These are phyloP conservation scores for Kentomonas sorsogonicus DNA, from an alignment of 208 protist species.

Conservation along the genomic window DNA sequence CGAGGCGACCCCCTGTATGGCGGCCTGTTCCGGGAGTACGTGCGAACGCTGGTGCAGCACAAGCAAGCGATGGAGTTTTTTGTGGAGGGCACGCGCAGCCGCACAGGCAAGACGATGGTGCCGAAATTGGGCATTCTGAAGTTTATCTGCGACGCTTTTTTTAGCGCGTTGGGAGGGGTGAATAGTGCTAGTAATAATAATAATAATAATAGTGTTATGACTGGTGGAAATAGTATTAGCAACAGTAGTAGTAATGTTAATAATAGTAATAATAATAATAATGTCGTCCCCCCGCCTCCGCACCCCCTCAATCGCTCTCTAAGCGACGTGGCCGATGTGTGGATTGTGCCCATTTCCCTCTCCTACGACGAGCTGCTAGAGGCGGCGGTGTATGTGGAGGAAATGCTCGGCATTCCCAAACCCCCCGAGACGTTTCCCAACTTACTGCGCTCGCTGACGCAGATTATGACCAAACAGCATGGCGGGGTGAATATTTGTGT, in stretches of 20 bases:
- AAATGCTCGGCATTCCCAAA: conserved; percentile 84
- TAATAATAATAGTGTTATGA: too few species aligned
- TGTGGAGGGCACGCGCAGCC: conserved; percentile 83
- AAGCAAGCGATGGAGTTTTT: conserved; percentile 81
- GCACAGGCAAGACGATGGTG: conserved; percentile 79
- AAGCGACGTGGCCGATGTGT: conserved; percentile 61
- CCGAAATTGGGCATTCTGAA: conserved; percentile 91
- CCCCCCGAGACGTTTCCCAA: conserved; percentile 73
- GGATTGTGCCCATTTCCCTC: conserved; percentile 79
- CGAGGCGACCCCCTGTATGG: conserved; percentile 73
- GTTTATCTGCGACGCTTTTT: conserved; percentile 77
- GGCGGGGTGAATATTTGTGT: conserved; percentile 81
- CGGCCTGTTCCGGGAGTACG: conserved; percentile 77
- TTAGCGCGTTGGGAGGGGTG: conserved; percentile 32
- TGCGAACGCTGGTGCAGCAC: conserved; percentile 59
- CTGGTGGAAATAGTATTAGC: too few species aligned
- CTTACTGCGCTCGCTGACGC: conserved; percentile 48
- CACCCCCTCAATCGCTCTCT: too few species aligned
- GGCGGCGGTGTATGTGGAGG: conserved; percentile 67
- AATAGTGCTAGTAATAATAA: too few species aligned
- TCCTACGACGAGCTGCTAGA: conserved; percentile 90
- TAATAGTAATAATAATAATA: too few species aligned
- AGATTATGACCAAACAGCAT: conserved; percentile 46
- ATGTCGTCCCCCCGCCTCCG: too few species aligned
- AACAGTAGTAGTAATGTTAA: too few species aligned